Evolutionary conservation across 23 red algal genomes (phyloP), one percentile per base, ranked within the genome.

Genomic region (Pyropia yezoensis): DNA sequence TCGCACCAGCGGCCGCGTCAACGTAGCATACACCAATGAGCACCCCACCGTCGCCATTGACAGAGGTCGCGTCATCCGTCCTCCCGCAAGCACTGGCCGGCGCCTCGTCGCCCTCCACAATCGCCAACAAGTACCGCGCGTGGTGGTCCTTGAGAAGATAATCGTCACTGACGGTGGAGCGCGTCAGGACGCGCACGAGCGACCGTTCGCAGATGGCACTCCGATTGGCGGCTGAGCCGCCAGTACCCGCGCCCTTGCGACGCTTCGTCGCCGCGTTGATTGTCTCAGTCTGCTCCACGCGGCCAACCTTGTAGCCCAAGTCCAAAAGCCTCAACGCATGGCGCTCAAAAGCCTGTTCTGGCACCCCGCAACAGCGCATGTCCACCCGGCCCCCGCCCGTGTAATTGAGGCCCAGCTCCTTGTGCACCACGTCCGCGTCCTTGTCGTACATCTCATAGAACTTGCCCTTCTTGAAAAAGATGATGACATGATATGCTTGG

Each of bases 361-460:
- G 94, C 50, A 98, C 94, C n/a, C 94, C 94, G 18, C 79, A 82
- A 59, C 94, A 98, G 55, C 94, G 83, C 94, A 98, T 98, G 50
- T 90, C 85, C 22, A 87, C 94, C 12, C 94, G 64, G 13, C 94
- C 94, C 49, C 81, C 81, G 14, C 79, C 77, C 7, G 94, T 98
- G 59, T 87, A 98, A 56, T 98, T 98, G n/a, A 98, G 70, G 19
- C 76, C 69, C 14, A 98, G 82, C 27, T 73, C 39, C 50, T 65
- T 69, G 57, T 88, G 81, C 8, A 79, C 85, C 54, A 98, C 75
- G 57, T 98, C 94, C 34, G 94, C 94, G 57, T 98, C 94, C 30
- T 74, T 58, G 62, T 98, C 94, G 56, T 98, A 98, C 14, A 84
- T 53, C 61, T 98, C 94, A 66, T 98, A 98, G 62, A 98, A 98